A percentile compares a stretch with the other conserved stretches of the same genome.
Evolutionary conservation across 2,329 filamentous ascomycete genomes (phyloP).

Genomic region (Diaporthe humulicola): DNA sequence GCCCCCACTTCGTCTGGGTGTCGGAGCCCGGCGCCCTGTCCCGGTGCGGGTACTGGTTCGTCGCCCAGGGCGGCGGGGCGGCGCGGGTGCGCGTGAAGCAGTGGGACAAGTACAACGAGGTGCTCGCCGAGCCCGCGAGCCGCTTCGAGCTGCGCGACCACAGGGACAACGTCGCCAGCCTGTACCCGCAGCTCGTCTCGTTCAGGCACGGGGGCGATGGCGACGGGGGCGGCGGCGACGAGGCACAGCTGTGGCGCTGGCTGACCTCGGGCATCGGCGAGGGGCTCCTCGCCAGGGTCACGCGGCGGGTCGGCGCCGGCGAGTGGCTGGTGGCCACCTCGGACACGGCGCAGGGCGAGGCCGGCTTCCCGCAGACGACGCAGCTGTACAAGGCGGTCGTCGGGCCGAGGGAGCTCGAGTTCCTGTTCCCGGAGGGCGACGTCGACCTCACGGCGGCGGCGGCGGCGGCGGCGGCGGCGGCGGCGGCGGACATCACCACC

Average conservation of each 20-base stretch:
- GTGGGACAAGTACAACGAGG: slow-evolving; percentile 70
- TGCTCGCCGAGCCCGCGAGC: slow-evolving; percentile 61
- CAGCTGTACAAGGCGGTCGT: slow-evolving; percentile 47
- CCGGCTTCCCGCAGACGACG: slow-evolving; percentile 54
- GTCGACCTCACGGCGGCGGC: slow-evolving; percentile 51
- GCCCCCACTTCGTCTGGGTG: slow-evolving; percentile 72
- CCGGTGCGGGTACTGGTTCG: slow-evolving; percentile 71
- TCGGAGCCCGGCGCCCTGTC: slow-evolving; percentile 62
- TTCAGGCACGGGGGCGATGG: slow-evolving; percentile 55
- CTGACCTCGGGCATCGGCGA: slow-evolving; percentile 64
- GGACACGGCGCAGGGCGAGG: slow-evolving; percentile 63
- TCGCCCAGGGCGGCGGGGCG: slow-evolving; percentile 49
- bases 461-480: background rate
- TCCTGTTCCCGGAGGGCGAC: slow-evolving; percentile 62
- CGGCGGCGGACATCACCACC: background rate
- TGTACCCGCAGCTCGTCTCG: slow-evolving; percentile 58
- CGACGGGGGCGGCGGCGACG: slow-evolving; percentile 43
- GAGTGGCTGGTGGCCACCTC: slow-evolving; percentile 68
- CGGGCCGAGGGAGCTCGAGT: slow-evolving; percentile 57
- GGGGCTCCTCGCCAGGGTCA: slow-evolving; percentile 61
- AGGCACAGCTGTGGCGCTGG: slow-evolving; percentile 61
- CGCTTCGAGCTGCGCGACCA: slow-evolving; percentile 61
- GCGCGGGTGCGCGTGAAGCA: slow-evolving; percentile 60
- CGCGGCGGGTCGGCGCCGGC: slow-evolving; percentile 52
- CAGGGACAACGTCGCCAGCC: slow-evolving; percentile 54